phyloP scores from a whole-genome alignment of 306 rosid species.

The Lathyrus tuberosus region DNA sequence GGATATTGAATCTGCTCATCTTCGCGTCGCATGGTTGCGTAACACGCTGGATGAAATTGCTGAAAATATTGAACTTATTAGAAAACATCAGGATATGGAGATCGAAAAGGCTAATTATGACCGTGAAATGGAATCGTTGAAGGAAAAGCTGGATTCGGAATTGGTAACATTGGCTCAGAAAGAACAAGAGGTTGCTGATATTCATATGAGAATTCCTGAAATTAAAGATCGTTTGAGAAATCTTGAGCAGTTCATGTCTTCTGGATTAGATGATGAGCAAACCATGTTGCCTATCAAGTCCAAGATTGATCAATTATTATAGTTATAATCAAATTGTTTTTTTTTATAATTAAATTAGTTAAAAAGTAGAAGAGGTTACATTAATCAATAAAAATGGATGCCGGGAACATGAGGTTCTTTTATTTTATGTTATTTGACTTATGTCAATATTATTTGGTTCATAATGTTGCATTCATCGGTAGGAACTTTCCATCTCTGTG shows the following conservation, averaged over 20 bases:
- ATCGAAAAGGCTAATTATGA: slow-evolving; percentile 53
- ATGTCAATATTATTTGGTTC: no score
- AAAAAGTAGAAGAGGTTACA: neutral
- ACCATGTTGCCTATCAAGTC: slow-evolving; percentile 48
- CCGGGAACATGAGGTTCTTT: neutral
- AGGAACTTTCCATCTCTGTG: no score
- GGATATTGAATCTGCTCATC: slow-evolving; percentile 75
- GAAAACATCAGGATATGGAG: slow-evolving; percentile 49
- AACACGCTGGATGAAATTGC: slow-evolving; percentile 51
- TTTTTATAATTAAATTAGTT: neutral
- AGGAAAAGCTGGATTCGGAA: slow-evolving; percentile 58
- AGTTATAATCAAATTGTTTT: neutral
- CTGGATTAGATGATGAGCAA: slow-evolving; percentile 43
- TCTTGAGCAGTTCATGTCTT: slow-evolving; percentile 58
- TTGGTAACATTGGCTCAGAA: slow-evolving; percentile 57
- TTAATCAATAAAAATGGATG: neutral
- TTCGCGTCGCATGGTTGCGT: slow-evolving; percentile 71
- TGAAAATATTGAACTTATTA: slow-evolving; percentile 53
- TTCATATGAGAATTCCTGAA: slow-evolving; percentile 52
- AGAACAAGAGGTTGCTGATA: slow-evolving; percentile 62
- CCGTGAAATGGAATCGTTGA: slow-evolving; percentile 50
- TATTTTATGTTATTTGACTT: no score
- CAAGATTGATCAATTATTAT: slow-evolving; percentile 58
- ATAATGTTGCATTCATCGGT: no score
- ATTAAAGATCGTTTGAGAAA: slow-evolving; percentile 60